Evolutionary conservation across 208 protist species (phyloP), one percentile per base, ranked within the genome.

Genomic region (Trypanosoma brucei): DNA sequence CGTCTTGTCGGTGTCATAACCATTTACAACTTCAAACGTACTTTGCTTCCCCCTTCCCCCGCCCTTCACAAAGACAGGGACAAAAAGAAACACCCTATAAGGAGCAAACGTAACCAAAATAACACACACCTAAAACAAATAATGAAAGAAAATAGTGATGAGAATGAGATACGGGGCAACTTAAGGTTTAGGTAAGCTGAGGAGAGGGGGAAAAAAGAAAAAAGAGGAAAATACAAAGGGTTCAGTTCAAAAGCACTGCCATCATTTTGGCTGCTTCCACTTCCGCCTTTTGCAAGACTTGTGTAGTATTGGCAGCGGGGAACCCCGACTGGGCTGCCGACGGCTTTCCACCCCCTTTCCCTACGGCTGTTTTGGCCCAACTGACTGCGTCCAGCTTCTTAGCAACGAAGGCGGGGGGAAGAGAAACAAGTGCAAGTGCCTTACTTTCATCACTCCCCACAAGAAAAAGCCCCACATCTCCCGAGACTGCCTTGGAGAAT

Each of bases 271-370:
- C 75, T 13, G 77, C 80, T 72, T 91, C 84, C 14, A 59, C 73
- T 37, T 68, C 57, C 14, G 88, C 88, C 70, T 88, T 91, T 39
- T 68, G 55, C 9, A 86, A 55, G 5, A 70, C 84, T 9, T 49
- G 71, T 37, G 66, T 55, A 34, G 81, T 75, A 35, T 81, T 68
- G n/a, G 51, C 63, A 44, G 75, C 76, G 34, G 79, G 65, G 39
- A 96, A 64, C 35, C 92, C 92, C 1, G 85, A 88, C 75, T 96
- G 92, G 7, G 92, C 92, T n/a, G 80, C 76, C 61, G 84, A 78
- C 52, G 86, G 80, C 72, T 96, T 96, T 39, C 92, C 92, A 36
- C 92, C 92, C 48, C 92, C 92, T 71, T 96, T 96, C 40, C 92
- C 92, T 36, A 88, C 76, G 7, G 83, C 76, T 7, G 81, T 55